Conservation (phyloP, 805 yeast species). For the Spathaspora gorwiae region DNA sequence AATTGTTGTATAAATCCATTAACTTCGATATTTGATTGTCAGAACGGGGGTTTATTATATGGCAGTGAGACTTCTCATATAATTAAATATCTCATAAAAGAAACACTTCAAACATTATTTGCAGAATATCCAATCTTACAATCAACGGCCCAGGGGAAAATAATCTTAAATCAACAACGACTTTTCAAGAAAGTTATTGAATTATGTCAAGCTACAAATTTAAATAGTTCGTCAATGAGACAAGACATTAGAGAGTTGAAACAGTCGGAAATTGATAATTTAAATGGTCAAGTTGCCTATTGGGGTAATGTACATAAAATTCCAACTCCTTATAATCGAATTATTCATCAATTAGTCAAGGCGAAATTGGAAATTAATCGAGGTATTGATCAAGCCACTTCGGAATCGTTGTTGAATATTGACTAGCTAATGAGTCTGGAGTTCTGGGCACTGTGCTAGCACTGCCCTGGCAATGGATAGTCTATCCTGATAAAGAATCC, state of each 20-base stretch:
- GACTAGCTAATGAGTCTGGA: no score
- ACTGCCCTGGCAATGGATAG: constrained; percentile 16
- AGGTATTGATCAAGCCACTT: constrained; percentile 18
- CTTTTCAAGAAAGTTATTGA: constrained; percentile 28
- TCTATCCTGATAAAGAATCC: constrained; percentile 22
- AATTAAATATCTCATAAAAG: constrained; percentile 41
- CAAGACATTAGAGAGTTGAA: constrained; percentile 55
- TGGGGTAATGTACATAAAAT: constrained; percentile 46
- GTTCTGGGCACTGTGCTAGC: no score
- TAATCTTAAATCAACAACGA: constrained; percentile 27
- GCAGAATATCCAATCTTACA: constrained; percentile 22
- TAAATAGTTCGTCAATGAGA: constrained; percentile 68
- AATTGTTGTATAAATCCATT: constrained; percentile 83
- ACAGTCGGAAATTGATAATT: constrained; percentile 72
- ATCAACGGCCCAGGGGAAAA: constrained; percentile 25
- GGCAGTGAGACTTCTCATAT: constrained; percentile 30
- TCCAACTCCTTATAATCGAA: constrained; percentile 44
- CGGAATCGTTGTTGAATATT: constrained; percentile 2
- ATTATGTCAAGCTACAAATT: constrained; percentile 36
- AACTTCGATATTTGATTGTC: constrained; percentile 71
- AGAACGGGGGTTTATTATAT: constrained; percentile 67
- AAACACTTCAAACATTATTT: constrained; percentile 40
- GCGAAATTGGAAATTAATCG: constrained; percentile 27
- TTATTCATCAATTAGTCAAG: constrained; percentile 44
- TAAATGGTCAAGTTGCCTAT: constrained; percentile 72